A percentile compares a stretch with the other conserved stretches of the same genome.
phyloP scores from a whole-genome alignment of 495 filamentous ascomycete genomes.

The Staphylotrichum tortipilum region DNA sequence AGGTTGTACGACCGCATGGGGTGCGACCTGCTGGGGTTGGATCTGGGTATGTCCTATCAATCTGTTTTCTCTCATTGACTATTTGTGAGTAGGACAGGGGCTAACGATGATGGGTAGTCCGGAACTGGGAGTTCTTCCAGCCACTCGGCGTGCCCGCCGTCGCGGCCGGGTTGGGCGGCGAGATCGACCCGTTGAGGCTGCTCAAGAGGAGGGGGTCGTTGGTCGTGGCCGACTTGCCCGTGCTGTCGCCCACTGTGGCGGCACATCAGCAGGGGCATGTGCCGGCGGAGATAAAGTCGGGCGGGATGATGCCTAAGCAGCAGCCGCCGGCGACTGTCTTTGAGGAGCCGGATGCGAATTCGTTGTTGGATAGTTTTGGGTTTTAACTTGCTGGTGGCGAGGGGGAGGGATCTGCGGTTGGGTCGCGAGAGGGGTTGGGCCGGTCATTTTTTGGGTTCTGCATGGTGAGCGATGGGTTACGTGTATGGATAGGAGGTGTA shows the following conservation, averaged over 20 bases:
- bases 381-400: too few relatives aligned
- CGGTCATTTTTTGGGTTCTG: neutral
- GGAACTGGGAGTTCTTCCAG: conserved; percentile 79
- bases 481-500: neutral
- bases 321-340: conserved; percentile 73
- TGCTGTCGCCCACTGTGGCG: conserved; percentile 20
- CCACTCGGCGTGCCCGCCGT: conserved; percentile 28
- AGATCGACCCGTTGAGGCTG: conserved; percentile 56
- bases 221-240: conserved; percentile 70
- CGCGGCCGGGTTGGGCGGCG: conserved; percentile 26
- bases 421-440: neutral
- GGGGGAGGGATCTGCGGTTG: neutral
- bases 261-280: conserved; percentile 49
- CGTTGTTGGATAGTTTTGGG: conserved; percentile 71
- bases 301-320: conserved; percentile 44
- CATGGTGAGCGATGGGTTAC: neutral
- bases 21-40: conserved; percentile 84
- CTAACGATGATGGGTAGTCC: conserved; percentile 35
- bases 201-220: conserved; percentile 65
- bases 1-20: conserved; percentile 90
- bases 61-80: neutral
- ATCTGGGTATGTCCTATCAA: conserved; percentile 44
- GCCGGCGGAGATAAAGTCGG: conserved; percentile 38
- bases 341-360: conserved; percentile 82
- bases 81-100: neutral